These are phyloP conservation scores for Calophaca sinica DNA, from an alignment of 306 rosid species.

Conservation along the genomic window DNA sequence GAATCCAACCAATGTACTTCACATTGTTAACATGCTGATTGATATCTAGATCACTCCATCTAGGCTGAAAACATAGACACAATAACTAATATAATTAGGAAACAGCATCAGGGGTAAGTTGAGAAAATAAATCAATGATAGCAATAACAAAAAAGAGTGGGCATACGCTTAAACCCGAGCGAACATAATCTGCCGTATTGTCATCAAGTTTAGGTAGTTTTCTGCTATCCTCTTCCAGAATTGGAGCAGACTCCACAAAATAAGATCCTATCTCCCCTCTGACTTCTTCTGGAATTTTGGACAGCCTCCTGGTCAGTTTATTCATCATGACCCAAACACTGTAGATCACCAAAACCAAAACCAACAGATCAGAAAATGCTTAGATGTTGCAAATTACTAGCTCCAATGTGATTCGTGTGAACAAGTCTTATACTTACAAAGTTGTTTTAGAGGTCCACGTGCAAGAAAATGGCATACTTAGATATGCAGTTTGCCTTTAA, in stretches of 20 bases:
- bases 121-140: conserved; percentile 22
- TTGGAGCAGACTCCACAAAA: conserved; percentile 74
- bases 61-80: conserved; percentile 66
- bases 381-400: conserved; percentile 14
- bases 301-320: conserved; percentile 87
- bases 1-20: conserved; percentile 99
- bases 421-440: conserved; percentile 1
- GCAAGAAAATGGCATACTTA: conserved; percentile 27
- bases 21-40: conserved; percentile 99
- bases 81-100: conserved; percentile 32
- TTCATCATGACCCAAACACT: conserved; percentile 99
- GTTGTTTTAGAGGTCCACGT: neutral
- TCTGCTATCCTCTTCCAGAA: conserved; percentile 89
- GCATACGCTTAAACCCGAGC: conserved; percentile 79
- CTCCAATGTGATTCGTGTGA: conserved; percentile 10
- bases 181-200: conserved; percentile 70
- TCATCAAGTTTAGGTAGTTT: conserved; percentile 85
- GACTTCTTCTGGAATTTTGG: conserved; percentile 94
- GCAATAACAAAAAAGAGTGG: conserved; percentile 26
- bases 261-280: conserved; percentile 87
- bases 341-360: conserved; percentile 51
- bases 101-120: conserved; percentile 8
- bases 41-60: conserved; percentile 94
- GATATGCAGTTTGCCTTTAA: conserved; percentile 15
- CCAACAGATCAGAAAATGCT: conserved; percentile 30